Percentiles rank a stretch among this genome's conserved stretches.
phyloP scores from a whole-genome alignment of 345 rosid species.

The Eucalyptus regnans region DNA sequence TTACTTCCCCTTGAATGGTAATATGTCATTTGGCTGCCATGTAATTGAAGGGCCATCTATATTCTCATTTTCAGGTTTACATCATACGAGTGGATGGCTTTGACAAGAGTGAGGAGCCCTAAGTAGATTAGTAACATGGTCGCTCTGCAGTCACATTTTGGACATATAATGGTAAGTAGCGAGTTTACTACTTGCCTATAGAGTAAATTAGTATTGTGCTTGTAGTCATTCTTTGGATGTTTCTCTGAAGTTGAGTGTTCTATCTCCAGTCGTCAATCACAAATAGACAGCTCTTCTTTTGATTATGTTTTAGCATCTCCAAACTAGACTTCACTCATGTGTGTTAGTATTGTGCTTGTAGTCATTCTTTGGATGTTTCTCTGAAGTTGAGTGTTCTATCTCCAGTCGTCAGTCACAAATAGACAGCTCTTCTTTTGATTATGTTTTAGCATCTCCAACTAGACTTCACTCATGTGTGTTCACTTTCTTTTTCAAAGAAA shows the following conservation, averaged over 20 bases:
- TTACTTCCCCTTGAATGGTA: neutral
- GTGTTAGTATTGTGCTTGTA: neutral
- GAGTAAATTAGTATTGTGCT: neutral
- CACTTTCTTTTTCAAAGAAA: neutral
- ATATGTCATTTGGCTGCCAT: neutral
- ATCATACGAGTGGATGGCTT: conserved; percentile 21
- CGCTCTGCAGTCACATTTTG: neutral
- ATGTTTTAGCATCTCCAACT: neutral
- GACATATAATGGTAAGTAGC: neutral
- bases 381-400: neutral
- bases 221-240: neutral
- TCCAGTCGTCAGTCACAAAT: neutral
- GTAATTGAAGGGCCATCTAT: neutral
- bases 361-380: neutral
- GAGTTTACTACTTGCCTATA: neutral
- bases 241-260: neutral
- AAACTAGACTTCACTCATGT: neutral
- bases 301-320: neutral
- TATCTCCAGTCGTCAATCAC: neutral
- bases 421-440: neutral
- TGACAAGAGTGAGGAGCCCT: neutral
- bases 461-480: neutral
- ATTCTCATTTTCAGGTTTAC: conserved; percentile 16
- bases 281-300: neutral
- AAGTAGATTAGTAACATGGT: neutral